Conservation (phyloP, 768 basidiomycete species). For the Gyrodon lividus region DNA sequence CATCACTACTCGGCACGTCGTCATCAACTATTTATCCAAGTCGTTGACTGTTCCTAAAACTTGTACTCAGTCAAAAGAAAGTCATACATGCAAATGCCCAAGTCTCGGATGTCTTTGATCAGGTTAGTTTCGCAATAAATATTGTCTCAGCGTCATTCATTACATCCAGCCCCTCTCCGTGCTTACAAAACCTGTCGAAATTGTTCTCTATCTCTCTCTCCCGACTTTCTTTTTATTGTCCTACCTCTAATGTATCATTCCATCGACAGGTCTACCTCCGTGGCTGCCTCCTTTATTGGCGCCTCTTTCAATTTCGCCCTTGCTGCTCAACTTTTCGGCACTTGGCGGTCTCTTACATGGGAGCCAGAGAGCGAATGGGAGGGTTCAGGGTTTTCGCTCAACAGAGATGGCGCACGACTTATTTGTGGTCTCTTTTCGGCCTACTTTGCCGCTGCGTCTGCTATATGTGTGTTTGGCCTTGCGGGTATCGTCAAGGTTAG, state of each 20-base stretch:
- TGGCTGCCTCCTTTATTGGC: slow-evolving; percentile 39
- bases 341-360: slow-evolving; percentile 46
- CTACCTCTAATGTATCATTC: slow-evolving; percentile 3
- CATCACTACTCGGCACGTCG: too few relatives aligned
- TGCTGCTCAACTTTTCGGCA: slow-evolving; percentile 40
- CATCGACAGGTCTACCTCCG: slow-evolving; percentile 34
- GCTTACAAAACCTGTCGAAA: slow-evolving; percentile 8
- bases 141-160: too few relatives aligned
- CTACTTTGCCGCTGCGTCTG: slow-evolving; percentile 65
- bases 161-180: slow-evolving; percentile 1
- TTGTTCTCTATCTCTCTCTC: background rate
- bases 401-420: slow-evolving; percentile 41
- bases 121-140: slow-evolving; percentile 10
- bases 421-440: slow-evolving; percentile 62
- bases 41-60: background rate
- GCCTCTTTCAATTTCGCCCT: slow-evolving; percentile 41
- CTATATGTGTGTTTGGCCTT: slow-evolving; percentile 65
- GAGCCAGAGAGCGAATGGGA: slow-evolving; percentile 52
- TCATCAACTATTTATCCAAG: too few relatives aligned
- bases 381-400: slow-evolving; percentile 39
- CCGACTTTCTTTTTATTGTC: slow-evolving; percentile 4
- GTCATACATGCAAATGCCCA: slow-evolving; percentile 1
- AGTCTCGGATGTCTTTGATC: slow-evolving; percentile 9
- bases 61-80: background rate
- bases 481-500: slow-evolving; percentile 67